Evolutionary conservation across 75 land plant species (phyloP).

Genomic region (Pinus albicaulis): DNA sequence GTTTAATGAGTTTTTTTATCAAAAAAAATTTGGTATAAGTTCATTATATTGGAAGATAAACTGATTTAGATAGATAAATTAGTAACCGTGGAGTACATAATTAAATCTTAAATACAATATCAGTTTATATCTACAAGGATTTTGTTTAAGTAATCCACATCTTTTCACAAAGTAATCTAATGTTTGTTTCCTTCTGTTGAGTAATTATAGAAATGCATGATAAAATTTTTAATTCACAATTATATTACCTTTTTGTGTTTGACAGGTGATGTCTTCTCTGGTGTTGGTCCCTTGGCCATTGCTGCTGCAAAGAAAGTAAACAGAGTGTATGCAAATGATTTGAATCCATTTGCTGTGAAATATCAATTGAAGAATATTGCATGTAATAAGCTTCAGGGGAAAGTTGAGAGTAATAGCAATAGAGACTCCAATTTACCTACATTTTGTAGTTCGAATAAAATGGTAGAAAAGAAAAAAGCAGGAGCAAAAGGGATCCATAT

Average conservation of each 20-base stretch:
- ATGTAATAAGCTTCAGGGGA: slow-evolving; percentile 71
- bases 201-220: too few relatives aligned
- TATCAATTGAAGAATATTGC: slow-evolving; percentile 72
- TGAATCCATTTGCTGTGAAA: slow-evolving; percentile 73
- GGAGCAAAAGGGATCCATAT: background rate
- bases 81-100: too few relatives aligned
- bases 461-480: background rate
- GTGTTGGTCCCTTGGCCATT: slow-evolving; percentile 85
- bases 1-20: too few relatives aligned
- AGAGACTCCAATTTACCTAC: background rate
- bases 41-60: too few relatives aligned
- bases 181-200: background rate
- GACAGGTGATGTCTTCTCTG: slow-evolving; percentile 92
- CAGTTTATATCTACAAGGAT: background rate
- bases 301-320: slow-evolving; percentile 84
- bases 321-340: slow-evolving; percentile 89
- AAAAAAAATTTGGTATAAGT: too few relatives aligned
- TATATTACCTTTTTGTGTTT: background rate
- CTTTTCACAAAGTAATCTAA: background rate
- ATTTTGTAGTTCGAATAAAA: background rate
- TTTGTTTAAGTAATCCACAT: background rate
- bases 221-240: background rate
- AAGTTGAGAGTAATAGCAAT: slow-evolving; percentile 63
- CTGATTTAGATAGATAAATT: too few relatives aligned
- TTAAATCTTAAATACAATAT: background rate